Percentiles rank a stretch among this genome's conserved stretches.
These are phyloP conservation scores for Firmiana major DNA, from an alignment of 345 rosid species.

Conservation along the genomic window DNA sequence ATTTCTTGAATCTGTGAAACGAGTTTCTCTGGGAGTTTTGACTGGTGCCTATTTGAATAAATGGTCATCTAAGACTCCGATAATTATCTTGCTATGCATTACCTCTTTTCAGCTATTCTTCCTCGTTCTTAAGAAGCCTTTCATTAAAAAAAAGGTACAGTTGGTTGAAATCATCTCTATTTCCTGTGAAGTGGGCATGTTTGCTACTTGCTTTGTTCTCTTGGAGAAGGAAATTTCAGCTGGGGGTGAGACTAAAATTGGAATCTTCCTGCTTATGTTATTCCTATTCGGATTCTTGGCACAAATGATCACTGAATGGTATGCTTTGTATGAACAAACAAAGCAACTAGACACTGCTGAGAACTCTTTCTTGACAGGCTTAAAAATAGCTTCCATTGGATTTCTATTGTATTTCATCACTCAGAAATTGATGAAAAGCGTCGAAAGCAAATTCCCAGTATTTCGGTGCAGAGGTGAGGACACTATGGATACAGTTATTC, in stretches of 20 bases:
- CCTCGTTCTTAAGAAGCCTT: constrained; percentile 84
- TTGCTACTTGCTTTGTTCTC: constrained; percentile 51
- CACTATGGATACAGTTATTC: constrained; percentile 29
- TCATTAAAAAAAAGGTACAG: constrained; percentile 87
- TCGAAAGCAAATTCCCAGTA: constrained; percentile 42
- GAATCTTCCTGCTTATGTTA: constrained; percentile 58
- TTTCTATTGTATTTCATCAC: constrained; percentile 54
- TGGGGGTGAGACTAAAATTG: constrained; percentile 40
- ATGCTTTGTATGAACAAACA: constrained; percentile 63
- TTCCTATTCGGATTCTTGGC: constrained; percentile 66
- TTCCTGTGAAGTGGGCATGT: constrained; percentile 55
- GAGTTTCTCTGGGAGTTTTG: constrained; percentile 58
- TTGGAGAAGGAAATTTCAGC: constrained; percentile 37
- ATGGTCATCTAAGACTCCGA: constrained; percentile 48
- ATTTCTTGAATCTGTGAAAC: constrained; percentile 53
- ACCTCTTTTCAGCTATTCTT: constrained; percentile 85
- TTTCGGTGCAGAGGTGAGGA: constrained; percentile 27
- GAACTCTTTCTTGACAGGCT: constrained; percentile 48
- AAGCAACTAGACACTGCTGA: constrained; percentile 48
- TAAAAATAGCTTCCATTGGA: constrained; percentile 63
- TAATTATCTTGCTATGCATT: constrained; percentile 48
- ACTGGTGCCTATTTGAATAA: constrained; percentile 58
- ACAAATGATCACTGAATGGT: constrained; percentile 63
- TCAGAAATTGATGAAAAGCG: constrained; percentile 33
- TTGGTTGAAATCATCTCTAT: constrained; percentile 72